phyloP scores from a whole-genome alignment of 768 basidiomycete species.

The Brasilioporus rufonigricans region DNA sequence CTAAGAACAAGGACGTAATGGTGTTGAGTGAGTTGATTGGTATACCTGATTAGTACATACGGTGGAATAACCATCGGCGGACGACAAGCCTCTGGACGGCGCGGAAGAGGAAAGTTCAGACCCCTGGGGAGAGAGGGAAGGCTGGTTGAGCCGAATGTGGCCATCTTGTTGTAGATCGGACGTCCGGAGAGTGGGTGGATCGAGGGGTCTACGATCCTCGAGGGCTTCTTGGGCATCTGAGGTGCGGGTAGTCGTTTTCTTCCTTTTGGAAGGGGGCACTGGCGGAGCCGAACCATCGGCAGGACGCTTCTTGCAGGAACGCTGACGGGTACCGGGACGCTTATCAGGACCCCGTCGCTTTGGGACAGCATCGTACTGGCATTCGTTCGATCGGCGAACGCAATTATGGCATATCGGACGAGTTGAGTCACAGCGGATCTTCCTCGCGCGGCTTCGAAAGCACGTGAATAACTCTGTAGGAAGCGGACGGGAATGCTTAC shows the following conservation, averaged over 20 bases:
- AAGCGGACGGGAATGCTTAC: slow-evolving; percentile 44
- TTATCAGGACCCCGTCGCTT: slow-evolving; percentile 86
- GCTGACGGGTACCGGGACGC: slow-evolving; percentile 77
- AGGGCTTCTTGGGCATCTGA: slow-evolving; percentile 32
- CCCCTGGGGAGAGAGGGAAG: slow-evolving; percentile 32
- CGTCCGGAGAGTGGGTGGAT: slow-evolving; percentile 25
- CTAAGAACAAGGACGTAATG: slow-evolving; percentile 17
- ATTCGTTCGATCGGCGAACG: slow-evolving; percentile 70
- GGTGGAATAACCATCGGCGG: slow-evolving; percentile 24
- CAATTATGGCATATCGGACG: slow-evolving; percentile 83
- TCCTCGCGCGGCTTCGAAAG: slow-evolving; percentile 69
- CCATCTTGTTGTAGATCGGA: slow-evolving; percentile 26
- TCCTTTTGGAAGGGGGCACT: slow-evolving; percentile 53
- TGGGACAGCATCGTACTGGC: slow-evolving; percentile 77
- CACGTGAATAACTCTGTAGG: slow-evolving; percentile 30
- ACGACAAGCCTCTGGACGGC: slow-evolving; percentile 26
- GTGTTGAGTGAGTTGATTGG: not conserved
- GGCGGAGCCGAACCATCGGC: slow-evolving; percentile 51
- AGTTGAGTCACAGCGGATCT: slow-evolving; percentile 84
- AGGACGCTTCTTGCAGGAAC: slow-evolving; percentile 81
- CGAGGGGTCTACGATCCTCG: slow-evolving; percentile 28
- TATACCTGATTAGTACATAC: slow-evolving; percentile 18
- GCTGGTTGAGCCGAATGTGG: slow-evolving; percentile 26
- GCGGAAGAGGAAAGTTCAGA: slow-evolving; percentile 31
- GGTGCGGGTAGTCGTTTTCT: slow-evolving; percentile 36